Percentiles rank a stretch among this genome's conserved stretches.
Evolutionary conservation across 1,284 basidiomycete species (phyloP).

Genomic region (Ganoderma lucidum): DNA sequence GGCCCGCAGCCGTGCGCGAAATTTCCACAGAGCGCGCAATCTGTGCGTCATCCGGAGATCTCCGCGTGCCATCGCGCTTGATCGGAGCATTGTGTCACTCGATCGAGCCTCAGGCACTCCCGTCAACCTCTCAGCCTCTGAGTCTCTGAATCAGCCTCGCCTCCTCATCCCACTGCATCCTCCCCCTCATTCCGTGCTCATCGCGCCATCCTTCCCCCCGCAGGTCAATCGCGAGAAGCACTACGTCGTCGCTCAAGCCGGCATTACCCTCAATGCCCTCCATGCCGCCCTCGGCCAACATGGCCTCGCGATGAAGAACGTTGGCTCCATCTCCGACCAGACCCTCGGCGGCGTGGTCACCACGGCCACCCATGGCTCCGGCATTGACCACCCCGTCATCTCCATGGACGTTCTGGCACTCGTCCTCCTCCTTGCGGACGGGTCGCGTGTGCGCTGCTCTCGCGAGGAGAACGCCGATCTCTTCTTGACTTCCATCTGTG

Average conservation of each 20-base stretch:
- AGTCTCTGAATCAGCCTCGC: not conserved
- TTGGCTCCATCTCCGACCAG: constrained; percentile 98
- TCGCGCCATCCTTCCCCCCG: constrained; percentile 20
- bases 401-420: constrained; percentile 85
- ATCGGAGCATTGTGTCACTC: constrained; percentile 21
- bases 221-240: constrained; percentile 79
- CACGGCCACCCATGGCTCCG: constrained; percentile 95
- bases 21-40: constrained; percentile 29
- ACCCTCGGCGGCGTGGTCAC: constrained; percentile 94
- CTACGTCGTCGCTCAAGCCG: constrained; percentile 79
- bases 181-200: constrained; percentile 12
- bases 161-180: constrained; percentile 11
- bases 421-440: constrained; percentile 78
- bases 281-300: constrained; percentile 74
- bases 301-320: constrained; percentile 87
- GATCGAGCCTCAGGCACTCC: constrained; percentile 17
- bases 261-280: constrained; percentile 81
- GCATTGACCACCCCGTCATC: constrained; percentile 83
- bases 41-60: constrained; percentile 39
- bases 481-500: constrained; percentile 93
- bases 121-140: not conserved
- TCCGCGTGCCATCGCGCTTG: constrained; percentile 34
- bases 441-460: constrained; percentile 74
- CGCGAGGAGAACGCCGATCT: constrained; percentile 73
- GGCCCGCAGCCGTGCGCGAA: constrained; percentile 23